Evolutionary conservation across 2,329 filamentous ascomycete genomes (phyloP).

Genomic region (Emmonsiellopsis sp.): DNA sequence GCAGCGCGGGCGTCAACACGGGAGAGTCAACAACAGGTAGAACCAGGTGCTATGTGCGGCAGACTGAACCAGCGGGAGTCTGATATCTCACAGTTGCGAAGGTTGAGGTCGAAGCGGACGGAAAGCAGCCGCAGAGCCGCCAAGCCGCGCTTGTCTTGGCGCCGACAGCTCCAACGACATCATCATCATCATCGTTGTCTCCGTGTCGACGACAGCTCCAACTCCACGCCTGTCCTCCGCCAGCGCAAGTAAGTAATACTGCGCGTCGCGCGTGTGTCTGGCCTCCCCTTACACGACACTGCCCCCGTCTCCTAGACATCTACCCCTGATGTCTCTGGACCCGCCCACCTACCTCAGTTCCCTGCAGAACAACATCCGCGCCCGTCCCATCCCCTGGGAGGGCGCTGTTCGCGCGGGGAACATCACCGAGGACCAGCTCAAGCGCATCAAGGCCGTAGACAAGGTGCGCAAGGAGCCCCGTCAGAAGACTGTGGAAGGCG

Average conservation of each 20-base stretch:
- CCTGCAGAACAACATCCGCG: constrained; percentile 93
- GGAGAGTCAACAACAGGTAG: too few species aligned
- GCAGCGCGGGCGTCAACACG: too few species aligned
- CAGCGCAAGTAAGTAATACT: background rate
- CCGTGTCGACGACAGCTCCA: too few species aligned
- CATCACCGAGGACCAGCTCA: constrained; percentile 86
- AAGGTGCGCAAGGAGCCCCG: constrained; percentile 91
- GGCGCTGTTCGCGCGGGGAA: constrained; percentile 88
- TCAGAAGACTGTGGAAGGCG: constrained; percentile 68
- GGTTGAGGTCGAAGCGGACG: too few species aligned
- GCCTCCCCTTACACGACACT: background rate
- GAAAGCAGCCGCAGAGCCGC: too few species aligned
- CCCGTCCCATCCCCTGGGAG: constrained; percentile 94
- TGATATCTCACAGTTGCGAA: too few species aligned
- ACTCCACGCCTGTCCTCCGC: too few species aligned
- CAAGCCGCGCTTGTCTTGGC: too few species aligned
- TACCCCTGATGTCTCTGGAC: constrained; percentile 69
- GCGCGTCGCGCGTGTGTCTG: background rate
- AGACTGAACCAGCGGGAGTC: too few species aligned
- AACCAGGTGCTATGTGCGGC: too few species aligned
- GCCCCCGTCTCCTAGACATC: constrained; percentile 2
- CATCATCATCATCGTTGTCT: too few species aligned
- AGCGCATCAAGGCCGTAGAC: constrained; percentile 92
- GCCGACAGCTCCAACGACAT: too few species aligned
- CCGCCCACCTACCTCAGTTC: constrained; percentile 80